Conservation (phyloP, 2,329 filamentous ascomycete genomes). For the Fusarium denticulatum region DNA sequence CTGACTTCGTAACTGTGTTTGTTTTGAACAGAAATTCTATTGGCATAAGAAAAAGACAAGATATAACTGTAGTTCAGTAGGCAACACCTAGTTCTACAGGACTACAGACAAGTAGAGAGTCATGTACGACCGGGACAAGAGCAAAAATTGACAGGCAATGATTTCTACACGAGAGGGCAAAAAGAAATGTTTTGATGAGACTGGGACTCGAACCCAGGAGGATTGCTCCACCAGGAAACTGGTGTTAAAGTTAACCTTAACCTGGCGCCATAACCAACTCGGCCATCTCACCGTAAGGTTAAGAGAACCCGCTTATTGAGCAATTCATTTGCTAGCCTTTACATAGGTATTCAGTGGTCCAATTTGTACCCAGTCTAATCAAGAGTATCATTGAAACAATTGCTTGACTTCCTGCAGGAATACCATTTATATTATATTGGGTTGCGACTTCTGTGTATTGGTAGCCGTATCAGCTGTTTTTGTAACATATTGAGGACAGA, state of each 20-base stretch:
- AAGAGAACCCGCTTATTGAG: conserved; percentile 3
- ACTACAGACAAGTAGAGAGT: neutral
- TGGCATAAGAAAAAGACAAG: neutral
- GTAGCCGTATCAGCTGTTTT: neutral
- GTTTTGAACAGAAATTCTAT: neutral
- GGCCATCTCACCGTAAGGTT: conserved; percentile 37
- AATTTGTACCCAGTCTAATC: neutral
- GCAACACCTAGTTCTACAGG: neutral
- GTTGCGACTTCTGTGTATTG: neutral
- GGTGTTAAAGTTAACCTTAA: conserved; percentile 38
- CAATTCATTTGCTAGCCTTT: neutral
- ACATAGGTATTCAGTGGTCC: neutral
- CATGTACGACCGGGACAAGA: no score
- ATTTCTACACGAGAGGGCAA: neutral
- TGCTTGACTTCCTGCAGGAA: neutral
- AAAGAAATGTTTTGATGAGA: conserved; percentile 31
- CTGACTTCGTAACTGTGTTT: neutral
- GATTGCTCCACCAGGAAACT: conserved; percentile 43
- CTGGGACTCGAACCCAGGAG: conserved; percentile 44
- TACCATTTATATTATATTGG: neutral
- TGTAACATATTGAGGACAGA: neutral
- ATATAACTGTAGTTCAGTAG: neutral
- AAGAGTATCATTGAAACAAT: neutral
- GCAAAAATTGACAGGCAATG: neutral
- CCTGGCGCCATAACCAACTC: conserved; percentile 39